Conservation (phyloP, 257 asterid species). For the Echites panduratus region DNA sequence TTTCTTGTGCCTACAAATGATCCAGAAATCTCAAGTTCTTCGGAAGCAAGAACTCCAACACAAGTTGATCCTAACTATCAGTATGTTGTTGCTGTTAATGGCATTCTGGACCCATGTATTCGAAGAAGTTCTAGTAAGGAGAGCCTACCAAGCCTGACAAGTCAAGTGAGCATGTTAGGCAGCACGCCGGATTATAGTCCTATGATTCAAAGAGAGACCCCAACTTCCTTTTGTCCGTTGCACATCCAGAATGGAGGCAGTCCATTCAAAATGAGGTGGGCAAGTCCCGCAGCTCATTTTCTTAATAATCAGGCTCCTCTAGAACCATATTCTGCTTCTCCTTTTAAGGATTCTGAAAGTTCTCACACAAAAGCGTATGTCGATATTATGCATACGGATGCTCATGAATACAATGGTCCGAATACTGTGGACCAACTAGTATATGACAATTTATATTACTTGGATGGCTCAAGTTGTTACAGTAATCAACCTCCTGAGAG, state of each 20-base stretch:
- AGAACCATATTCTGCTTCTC: constrained; percentile 28
- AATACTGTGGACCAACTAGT: constrained; percentile 24
- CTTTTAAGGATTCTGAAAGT: constrained; percentile 29
- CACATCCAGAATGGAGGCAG: constrained; percentile 34
- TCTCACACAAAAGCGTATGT: constrained; percentile 26
- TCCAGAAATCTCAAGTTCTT: constrained; percentile 45
- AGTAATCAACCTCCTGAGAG: constrained; percentile 26
- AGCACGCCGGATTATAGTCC: constrained; percentile 33
- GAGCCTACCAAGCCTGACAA: constrained; percentile 44
- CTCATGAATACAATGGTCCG: constrained; percentile 20
- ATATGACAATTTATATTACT: constrained; percentile 24
- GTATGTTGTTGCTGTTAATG: constrained; percentile 68
- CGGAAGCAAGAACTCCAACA: constrained; percentile 37
- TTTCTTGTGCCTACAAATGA: constrained; percentile 62
- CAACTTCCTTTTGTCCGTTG: constrained; percentile 29
- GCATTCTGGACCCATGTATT: constrained; percentile 44
- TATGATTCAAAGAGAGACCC: constrained; percentile 37
- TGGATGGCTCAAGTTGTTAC: constrained; percentile 33
- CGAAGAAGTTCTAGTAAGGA: constrained; percentile 66
- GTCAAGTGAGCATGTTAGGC: constrained; percentile 39
- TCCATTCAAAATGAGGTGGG: constrained; percentile 22
- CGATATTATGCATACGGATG: constrained; percentile 26
- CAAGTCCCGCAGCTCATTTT: constrained; percentile 25
- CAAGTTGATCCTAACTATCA: constrained; percentile 48
- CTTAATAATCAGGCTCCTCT: constrained; percentile 25